These are phyloP conservation scores for Xylaria sp. DNA, from an alignment of 2,329 filamentous ascomycete genomes.

Conservation along the genomic window DNA sequence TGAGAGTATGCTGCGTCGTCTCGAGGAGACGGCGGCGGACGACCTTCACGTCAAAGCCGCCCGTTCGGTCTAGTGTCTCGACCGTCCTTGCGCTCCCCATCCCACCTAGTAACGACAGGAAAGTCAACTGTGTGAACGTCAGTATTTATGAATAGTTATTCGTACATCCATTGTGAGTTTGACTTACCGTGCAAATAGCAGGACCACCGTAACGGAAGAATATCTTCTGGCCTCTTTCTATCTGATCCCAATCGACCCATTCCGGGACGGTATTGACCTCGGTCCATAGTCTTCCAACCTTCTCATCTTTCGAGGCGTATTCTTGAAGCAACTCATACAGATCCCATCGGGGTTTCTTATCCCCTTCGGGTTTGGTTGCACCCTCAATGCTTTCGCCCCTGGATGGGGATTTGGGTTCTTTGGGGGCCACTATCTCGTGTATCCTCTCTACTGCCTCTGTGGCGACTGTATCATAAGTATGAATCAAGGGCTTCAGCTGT, in stretches of 20 bases:
- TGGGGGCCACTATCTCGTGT: slow-evolving; percentile 68
- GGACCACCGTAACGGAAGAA: slow-evolving; percentile 81
- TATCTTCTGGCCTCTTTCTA: slow-evolving; percentile 77
- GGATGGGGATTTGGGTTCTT: slow-evolving; percentile 22
- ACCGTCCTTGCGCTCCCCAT: slow-evolving; percentile 80
- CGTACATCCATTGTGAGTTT: not conserved
- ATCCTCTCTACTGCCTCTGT: slow-evolving; percentile 73
- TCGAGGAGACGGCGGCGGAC: slow-evolving; percentile 72
- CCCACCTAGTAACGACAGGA: slow-evolving; percentile 71
- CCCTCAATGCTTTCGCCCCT: slow-evolving; percentile 41
- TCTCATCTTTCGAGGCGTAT: slow-evolving; percentile 66
- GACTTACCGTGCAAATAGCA: slow-evolving; percentile 66
- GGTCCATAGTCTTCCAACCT: slow-evolving; percentile 68
- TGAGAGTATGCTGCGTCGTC: slow-evolving; percentile 80
- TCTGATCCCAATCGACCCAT: slow-evolving; percentile 84
- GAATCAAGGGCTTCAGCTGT: slow-evolving; percentile 69
- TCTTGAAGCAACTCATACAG: slow-evolving; percentile 71
- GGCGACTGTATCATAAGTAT: slow-evolving; percentile 75
- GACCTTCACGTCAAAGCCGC: slow-evolving; percentile 76
- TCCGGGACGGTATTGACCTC: slow-evolving; percentile 74
- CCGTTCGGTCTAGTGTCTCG: slow-evolving; percentile 78
- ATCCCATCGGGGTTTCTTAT: slow-evolving; percentile 60
- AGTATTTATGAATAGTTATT: not conserved
- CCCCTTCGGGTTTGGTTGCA: slow-evolving; percentile 42
- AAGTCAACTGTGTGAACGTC: slow-evolving; percentile 56